A percentile compares a stretch with the other conserved stretches of the same genome.
These are phyloP conservation scores for Corymbia citriodora DNA, from an alignment of 441 rosid species.

Conservation along the genomic window DNA sequence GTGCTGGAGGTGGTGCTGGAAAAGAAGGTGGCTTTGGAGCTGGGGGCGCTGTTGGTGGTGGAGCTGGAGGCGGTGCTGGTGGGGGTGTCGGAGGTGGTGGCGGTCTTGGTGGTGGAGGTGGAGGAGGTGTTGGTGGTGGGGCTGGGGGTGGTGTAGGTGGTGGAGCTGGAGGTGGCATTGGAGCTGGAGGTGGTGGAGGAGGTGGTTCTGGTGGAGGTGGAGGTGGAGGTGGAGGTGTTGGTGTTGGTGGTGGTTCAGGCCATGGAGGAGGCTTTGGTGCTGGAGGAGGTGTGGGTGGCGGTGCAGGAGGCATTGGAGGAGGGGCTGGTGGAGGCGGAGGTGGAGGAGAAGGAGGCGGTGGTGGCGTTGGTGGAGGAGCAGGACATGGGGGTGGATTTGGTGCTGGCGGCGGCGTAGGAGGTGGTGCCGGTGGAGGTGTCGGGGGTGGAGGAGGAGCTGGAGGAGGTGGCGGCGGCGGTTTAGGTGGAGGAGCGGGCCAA, in stretches of 20 bases:
- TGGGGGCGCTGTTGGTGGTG: constrained; percentile 9
- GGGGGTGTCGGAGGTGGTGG: constrained; percentile 5
- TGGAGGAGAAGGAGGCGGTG: not conserved
- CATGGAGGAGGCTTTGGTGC: constrained; percentile 3
- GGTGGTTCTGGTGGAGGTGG: constrained; percentile 2
- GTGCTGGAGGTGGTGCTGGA: constrained; percentile 8
- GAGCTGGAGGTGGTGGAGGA: constrained; percentile 7
- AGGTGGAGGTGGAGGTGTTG: not conserved
- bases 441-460: not conserved
- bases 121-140: constrained; percentile 9
- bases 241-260: constrained; percentile 3
- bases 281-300: not conserved
- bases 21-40: constrained; percentile 12
- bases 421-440: not conserved
- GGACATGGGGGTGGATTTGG: not conserved
- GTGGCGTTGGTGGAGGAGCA: not conserved
- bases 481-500: not conserved
- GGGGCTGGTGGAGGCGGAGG: not conserved
- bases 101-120: constrained; percentile 3
- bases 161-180: not conserved
- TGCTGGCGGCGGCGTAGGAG: not conserved
- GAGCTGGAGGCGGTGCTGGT: constrained; percentile 1
- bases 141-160: constrained; percentile 10
- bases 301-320: not conserved
- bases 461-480: not conserved